Base-by-base conservation (phyloP, 352 stramenopile genomes). In the Phytophthora pistaciae region DNA sequence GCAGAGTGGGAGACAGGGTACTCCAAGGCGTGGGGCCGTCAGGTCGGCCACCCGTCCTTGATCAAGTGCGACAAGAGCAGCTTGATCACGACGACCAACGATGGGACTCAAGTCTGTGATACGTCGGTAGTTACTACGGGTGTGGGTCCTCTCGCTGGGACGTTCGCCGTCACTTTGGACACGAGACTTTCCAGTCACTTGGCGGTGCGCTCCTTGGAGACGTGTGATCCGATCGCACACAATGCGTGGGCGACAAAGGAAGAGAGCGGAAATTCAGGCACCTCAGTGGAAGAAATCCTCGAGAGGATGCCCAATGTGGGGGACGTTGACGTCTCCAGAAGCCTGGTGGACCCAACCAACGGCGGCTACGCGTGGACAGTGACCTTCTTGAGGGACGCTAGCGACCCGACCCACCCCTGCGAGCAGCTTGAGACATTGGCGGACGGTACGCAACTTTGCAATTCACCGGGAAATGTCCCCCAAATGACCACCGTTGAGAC, bases 21-120 rank as follows among this genome's bases (percentile, higher is more conserved):
- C 78, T 99, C 95, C 2, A 99, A 98, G 71, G 94, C 93, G 5
- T 99, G 97, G 97, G 97, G 97, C 1, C 97, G 96, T 18, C 98
- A 99, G 64, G 95, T 99, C 3, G 97, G 97, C 0, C 88, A 96
- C 36, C 84, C 98, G 46, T 75, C 87, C 14, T 55, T 66, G 18
- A 60, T 95, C 1, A 63, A 71, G 20, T 96, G 89, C 54, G 78
- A 92, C 59, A 77, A 84, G n/a, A 82, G 86, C 42, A 83, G 85
- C 0, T 59, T 96, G 31, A 91, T 83, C 10, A 93, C 83, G 5
- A 83, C 84, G 10, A 78, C 84, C 4, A 90, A 59, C 38, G 84
- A 92, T 38, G 80, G 83, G 0, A 89, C 62, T n/a, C 77, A 92
- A 58, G 49, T 63, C 2, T 95, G 88, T 55, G 21, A n/a, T 1